Conservation (phyloP, 2,329 filamentous ascomycete species). For the Xylaria sp. region DNA sequence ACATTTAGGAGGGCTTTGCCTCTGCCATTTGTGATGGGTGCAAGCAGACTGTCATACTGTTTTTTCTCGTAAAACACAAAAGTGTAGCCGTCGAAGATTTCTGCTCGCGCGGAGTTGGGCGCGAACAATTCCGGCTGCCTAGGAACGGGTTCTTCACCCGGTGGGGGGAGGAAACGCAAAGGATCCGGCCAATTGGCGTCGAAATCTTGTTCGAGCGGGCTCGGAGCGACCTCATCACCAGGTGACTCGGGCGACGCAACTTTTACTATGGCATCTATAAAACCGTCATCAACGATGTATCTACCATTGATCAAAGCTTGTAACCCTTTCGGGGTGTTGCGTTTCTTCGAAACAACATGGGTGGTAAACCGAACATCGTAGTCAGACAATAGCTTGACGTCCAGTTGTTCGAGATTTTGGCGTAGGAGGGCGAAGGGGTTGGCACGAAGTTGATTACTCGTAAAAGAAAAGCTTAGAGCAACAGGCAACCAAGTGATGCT, state of each 20-base stretch:
- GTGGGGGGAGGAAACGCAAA: slow-evolving; percentile 75
- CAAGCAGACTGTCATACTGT: slow-evolving; percentile 81
- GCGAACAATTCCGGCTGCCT: slow-evolving; percentile 75
- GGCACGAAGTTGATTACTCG: slow-evolving; percentile 74
- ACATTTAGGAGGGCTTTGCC: slow-evolving; percentile 82
- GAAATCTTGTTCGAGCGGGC: slow-evolving; percentile 81
- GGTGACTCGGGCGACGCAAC: slow-evolving; percentile 63
- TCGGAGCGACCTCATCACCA: slow-evolving; percentile 61
- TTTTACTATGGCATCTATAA: slow-evolving; percentile 76
- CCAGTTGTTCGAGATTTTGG: slow-evolving; percentile 79
- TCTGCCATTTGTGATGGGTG: slow-evolving; percentile 79
- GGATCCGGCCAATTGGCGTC: slow-evolving; percentile 81
- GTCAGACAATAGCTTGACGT: slow-evolving; percentile 84
- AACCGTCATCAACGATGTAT: slow-evolving; percentile 79
- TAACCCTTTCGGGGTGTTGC: slow-evolving; percentile 88
- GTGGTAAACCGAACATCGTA: slow-evolving; percentile 80
- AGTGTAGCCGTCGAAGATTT: slow-evolving; percentile 86
- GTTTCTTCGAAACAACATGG: slow-evolving; percentile 87
- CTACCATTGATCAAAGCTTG: slow-evolving; percentile 86
- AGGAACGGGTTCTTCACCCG: slow-evolving; percentile 78
- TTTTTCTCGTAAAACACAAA: slow-evolving; percentile 85
- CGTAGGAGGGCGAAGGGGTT: slow-evolving; percentile 72
- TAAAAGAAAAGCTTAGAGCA: slow-evolving; percentile 84
- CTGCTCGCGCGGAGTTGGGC: slow-evolving; percentile 72
- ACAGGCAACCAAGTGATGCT: slow-evolving; percentile 84